Evolutionary conservation across 768 basidiomycete genomes (phyloP).

Genomic region (Kwoniella dendrophila): DNA sequence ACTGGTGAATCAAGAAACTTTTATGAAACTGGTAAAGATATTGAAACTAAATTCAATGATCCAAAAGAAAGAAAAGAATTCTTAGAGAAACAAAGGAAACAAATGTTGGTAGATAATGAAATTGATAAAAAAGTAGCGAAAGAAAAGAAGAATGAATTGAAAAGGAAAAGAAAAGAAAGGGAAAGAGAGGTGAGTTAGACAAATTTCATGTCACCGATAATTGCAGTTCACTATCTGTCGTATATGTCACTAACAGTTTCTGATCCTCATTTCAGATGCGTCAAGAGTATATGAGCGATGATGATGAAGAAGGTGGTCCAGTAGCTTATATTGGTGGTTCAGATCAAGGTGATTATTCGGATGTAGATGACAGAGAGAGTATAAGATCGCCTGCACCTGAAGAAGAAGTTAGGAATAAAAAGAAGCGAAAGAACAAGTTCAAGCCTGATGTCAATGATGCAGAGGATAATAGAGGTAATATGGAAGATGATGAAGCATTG

Average conservation of each 20-base stretch:
- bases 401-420: constrained; percentile 42
- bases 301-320: constrained; percentile 46
- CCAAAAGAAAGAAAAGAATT: constrained; percentile 70
- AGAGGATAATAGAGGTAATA: constrained; percentile 18
- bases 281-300: constrained; percentile 22
- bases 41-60: constrained; percentile 65
- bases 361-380: constrained; percentile 61
- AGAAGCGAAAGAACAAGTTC: constrained; percentile 46
- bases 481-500: constrained; percentile 67
- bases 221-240: not conserved
- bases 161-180: constrained; percentile 82
- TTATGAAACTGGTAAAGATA: constrained; percentile 79
- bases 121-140: constrained; percentile 78
- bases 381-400: constrained; percentile 30
- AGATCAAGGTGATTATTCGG: constrained; percentile 67
- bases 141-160: constrained; percentile 88
- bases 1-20: constrained; percentile 72
- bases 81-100: constrained; percentile 71
- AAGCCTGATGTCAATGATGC: constrained; percentile 50
- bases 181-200: constrained; percentile 60
- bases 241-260: not conserved
- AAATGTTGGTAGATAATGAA: constrained; percentile 71
- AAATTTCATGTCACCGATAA: not conserved
- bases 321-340: constrained; percentile 56
- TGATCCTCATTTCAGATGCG: constrained; percentile 9